These are phyloP conservation scores for Kalmanozyma brasiliensis DNA, from an alignment of 1,284 basidiomycete species.

Conservation along the genomic window DNA sequence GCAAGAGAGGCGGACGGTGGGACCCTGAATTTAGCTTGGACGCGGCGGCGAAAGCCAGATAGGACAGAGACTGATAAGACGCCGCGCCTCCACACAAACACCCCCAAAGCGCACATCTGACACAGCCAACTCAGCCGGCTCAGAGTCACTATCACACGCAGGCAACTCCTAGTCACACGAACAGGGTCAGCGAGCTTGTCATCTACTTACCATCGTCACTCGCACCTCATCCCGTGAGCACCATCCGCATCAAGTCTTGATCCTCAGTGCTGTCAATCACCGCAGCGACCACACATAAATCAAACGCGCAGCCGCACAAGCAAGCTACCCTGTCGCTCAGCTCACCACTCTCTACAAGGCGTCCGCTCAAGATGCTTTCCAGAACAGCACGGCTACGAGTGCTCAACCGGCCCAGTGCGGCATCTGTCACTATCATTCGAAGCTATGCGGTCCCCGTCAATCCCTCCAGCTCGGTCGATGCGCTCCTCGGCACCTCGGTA, in stretches of 20 bases:
- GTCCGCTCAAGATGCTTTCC: constrained; percentile 21
- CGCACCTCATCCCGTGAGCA: not conserved
- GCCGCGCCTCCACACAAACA: constrained; percentile 34
- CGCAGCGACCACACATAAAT: no score
- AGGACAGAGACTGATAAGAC: constrained; percentile 11
- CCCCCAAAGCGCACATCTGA: constrained; percentile 12
- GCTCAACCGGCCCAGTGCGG: constrained; percentile 7
- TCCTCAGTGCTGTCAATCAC: no score
- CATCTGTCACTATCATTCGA: constrained; percentile 1
- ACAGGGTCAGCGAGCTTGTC: not conserved
- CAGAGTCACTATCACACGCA: not conserved
- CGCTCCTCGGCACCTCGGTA: constrained; percentile 52
- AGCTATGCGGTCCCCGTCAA: constrained; percentile 56
- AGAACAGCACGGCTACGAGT: constrained; percentile 23
- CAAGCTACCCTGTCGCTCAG: no score
- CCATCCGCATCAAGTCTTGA: no score
- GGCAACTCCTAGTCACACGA: not conserved
- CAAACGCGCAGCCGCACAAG: no score
- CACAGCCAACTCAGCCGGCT: not conserved
- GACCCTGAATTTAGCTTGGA: constrained; percentile 9
- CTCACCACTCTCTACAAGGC: not conserved
- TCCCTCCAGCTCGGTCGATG: constrained; percentile 55
- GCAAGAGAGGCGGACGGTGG: not conserved
- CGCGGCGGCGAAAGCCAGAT: not conserved
- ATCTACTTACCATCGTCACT: no score